A percentile compares a stretch with the other conserved stretches of the same genome.
Conservation (phyloP, 116 monocot species). For the Phalaenopsis hybrid region DNA sequence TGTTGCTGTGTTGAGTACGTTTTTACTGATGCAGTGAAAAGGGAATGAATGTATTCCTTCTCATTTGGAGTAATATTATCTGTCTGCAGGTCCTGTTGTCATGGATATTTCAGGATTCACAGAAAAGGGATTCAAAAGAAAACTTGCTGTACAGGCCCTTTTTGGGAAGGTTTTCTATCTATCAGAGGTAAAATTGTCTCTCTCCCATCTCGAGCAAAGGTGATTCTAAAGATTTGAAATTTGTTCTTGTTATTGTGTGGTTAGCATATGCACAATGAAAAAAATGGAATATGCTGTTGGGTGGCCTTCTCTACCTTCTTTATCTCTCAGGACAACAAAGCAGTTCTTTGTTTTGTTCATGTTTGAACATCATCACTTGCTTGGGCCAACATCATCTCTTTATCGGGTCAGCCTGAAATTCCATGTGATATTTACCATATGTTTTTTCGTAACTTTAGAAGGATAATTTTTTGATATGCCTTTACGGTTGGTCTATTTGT, state of each 20-base stretch:
- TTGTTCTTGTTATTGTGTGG: not conserved
- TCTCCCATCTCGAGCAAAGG: not conserved
- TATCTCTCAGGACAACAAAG: not conserved
- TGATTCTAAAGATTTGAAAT: not conserved
- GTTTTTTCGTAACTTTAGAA: too few species aligned
- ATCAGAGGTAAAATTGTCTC: conserved; percentile 43
- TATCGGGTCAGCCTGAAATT: too few species aligned
- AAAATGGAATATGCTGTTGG: not conserved
- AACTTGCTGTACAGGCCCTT: conserved; percentile 72
- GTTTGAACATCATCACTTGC: too few species aligned
- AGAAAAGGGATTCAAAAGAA: conserved; percentile 73
- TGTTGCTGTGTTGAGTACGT: not conserved
- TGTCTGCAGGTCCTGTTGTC: conserved; percentile 75
- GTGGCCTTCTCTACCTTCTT: not conserved
- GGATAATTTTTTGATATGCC: too few species aligned
- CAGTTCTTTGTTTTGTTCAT: too few species aligned
- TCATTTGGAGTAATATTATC: not conserved
- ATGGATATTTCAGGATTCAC: conserved; percentile 89
- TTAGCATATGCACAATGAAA: not conserved
- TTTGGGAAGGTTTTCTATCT: conserved; percentile 86
- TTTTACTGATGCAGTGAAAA: not conserved
- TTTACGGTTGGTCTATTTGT: too few species aligned
- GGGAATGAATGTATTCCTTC: not conserved
- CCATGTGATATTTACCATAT: too few species aligned
- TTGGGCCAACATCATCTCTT: too few species aligned